Evolutionary conservation across 2,329 filamentous ascomycete genomes (phyloP).

Genomic region (Aspergillus puulaauensis): DNA sequence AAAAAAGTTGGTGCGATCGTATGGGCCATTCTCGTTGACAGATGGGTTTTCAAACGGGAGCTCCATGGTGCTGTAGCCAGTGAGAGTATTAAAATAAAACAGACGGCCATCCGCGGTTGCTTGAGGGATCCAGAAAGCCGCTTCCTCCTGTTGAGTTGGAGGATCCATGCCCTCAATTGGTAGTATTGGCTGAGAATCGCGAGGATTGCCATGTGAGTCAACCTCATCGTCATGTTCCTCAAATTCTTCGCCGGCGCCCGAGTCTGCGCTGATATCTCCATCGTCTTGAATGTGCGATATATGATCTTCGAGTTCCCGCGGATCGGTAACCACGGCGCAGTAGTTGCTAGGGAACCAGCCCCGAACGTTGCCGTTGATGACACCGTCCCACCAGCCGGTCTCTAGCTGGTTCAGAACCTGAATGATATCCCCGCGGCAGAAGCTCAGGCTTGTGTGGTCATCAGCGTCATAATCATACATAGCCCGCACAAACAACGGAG

Average conservation of each 20-base stretch:
- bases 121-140: constrained; percentile 98
- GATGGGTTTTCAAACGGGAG: constrained; percentile 89
- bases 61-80: constrained; percentile 91
- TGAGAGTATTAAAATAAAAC: constrained; percentile 98
- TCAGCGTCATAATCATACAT: constrained; percentile 98
- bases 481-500: constrained; percentile 81
- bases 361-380: constrained; percentile 84
- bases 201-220: constrained; percentile 66
- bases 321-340: constrained; percentile 78
- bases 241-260: constrained; percentile 59
- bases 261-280: constrained; percentile 52
- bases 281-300: constrained; percentile 55
- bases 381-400: constrained; percentile 99
- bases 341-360: constrained; percentile 99
- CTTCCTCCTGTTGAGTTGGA: constrained; percentile 70
- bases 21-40: constrained; percentile 76
- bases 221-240: constrained; percentile 66
- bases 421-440: constrained; percentile 94
- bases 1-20: constrained; percentile 82
- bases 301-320: constrained; percentile 69
- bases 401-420: constrained; percentile 98
- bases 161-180: constrained; percentile 67
- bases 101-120: constrained; percentile 88
- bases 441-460: constrained; percentile 93
- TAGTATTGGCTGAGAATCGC: constrained; percentile 60